Base-by-base conservation (phyloP, 345 rosid genomes). In the Sapria himalayana region DNA sequence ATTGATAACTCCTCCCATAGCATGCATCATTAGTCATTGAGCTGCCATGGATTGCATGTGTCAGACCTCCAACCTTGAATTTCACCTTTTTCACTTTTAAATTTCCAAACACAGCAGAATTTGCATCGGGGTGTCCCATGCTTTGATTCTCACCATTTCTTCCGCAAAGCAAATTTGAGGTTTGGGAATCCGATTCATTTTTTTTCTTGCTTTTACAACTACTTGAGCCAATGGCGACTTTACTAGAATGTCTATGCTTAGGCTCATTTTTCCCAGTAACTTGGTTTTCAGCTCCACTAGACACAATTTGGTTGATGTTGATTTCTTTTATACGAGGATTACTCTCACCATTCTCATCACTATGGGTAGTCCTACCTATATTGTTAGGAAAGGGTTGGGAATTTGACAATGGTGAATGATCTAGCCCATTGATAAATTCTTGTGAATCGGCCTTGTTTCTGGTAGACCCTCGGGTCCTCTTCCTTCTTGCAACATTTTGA, bases 191-290 rank as follows among this genome's bases (percentile, higher is more conserved):
- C 22, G n/a, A 21, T 15, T 57, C 60, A 6, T 19, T 40, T 31
- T 21, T 41, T 19, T 51, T 59, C 24, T 54, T 39, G 34, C 49
- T 55, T 58, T 66, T 78, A 79, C 76, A 61, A 51, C 65, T 71
- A 5, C 65, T 74, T 49, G 97, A 89, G 45, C 92, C 72, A 51
- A 78, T 85, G n/a, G 51, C 60, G 56, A 85, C 97, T 64, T 86
- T 80, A 39, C 76, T 72, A 2, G 71, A 70, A 17, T 62, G 73
- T 44, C 62, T 73, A 33, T 44, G 50, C 22, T 27, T 57, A 27
- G 40, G 14, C 45, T 64, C 65, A 54, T 58, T 54, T 37, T 49
- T 63, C 2, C 65, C 55, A 3, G 38, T 29, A 50, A 64, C 75
- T 35, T 50, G 64, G 55, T 52, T 49, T 41, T 55, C 77, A 16